Evolutionary conservation across 2,329 filamentous ascomycete genomes (phyloP), one percentile per base, ranked within the genome.

Genomic region (Emmonsiellopsis sp.): DNA sequence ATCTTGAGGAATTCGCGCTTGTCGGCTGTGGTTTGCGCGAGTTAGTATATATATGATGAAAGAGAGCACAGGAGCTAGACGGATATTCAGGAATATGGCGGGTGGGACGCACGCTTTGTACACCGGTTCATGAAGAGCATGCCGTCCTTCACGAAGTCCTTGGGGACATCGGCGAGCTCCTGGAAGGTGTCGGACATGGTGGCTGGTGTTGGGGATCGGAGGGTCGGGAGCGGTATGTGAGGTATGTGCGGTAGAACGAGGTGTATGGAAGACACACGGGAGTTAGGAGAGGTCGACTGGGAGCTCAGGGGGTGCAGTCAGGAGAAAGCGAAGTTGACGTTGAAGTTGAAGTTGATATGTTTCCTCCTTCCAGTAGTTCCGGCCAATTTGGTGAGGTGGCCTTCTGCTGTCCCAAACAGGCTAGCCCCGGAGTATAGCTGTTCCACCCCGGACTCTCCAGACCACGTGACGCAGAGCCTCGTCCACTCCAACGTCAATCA

Each of bases 1-100:
- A 82, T 81, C 67, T 81, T 81, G 62, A 81, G 73, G 66, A 82
- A 81, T 67, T 82, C 79, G 61, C 78, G 73, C 66, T 76, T 76
- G 67, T 81, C 79, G 64, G 79, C 78, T 81, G 59, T 48, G 64
- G 62, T 68, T 69, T 26, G 32, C 10, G 15, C 20, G 13, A 50
- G 51, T 60, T 52, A 58, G 57, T 37, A 50, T 20, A 44, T 49
- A 7, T 43, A 15, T 16, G 10, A 45, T n/a, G 13, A 16, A 20
- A 30, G n/a, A 40, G 35, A n/a, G 35, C 13, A 10, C 35, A 2
- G 20, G 15, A 45, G 7, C 8, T 1, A 7, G 26, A 30, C n/a
- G 2, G 1, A 11, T 9, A 3, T 13, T n/a, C 20, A 1, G 8
- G 32, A 11, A 26, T 15, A 11, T 15, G 16, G 20, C 8, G 10